Evolutionary conservation across 164 flowering plant genomes (phyloP).

Genomic region (Aristolochia contorta): DNA sequence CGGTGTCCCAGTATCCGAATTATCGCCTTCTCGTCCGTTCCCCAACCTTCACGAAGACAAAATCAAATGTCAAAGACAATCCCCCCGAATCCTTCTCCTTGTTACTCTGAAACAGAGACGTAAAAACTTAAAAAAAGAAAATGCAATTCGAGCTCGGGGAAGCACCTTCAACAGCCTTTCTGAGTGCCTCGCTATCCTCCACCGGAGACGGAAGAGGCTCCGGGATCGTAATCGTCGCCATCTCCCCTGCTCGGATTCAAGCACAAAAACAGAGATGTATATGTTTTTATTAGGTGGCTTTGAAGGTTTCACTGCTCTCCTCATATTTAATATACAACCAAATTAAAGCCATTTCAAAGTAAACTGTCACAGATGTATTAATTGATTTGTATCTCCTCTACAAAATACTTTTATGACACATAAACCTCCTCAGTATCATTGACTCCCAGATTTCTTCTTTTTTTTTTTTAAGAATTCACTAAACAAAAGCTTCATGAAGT

Average conservation of each 20-base stretch:
- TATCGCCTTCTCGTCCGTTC: constrained; percentile 71
- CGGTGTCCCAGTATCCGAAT: constrained; percentile 57
- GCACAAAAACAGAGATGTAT: too few species aligned
- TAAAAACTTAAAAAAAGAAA: constrained; percentile 1
- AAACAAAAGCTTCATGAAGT: too few species aligned
- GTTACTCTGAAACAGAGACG: neutral
- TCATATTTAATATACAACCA: too few species aligned
- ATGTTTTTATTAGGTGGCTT: too few species aligned
- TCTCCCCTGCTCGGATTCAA: constrained; percentile 16
- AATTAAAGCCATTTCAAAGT: too few species aligned
- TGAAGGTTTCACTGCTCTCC: too few species aligned
- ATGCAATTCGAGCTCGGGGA: constrained; percentile 3
- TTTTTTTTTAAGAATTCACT: too few species aligned
- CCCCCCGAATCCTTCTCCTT: neutral
- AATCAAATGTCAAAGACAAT: neutral
- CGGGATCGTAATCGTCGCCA: constrained; percentile 60
- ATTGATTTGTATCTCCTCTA: too few species aligned
- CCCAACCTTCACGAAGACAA: constrained; percentile 34
- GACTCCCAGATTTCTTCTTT: too few species aligned
- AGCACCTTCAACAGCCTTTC: constrained; percentile 50
- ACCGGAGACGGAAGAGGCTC: constrained; percentile 55
- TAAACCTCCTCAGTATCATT: too few species aligned
- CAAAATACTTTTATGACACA: too few species aligned
- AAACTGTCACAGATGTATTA: too few species aligned
- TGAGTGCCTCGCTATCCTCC: constrained; percentile 45